Percentiles rank a stretch among this genome's conserved stretches.
Evolutionary conservation across 306 rosid species (phyloP).

Genomic region (Lablab purpureus): DNA sequence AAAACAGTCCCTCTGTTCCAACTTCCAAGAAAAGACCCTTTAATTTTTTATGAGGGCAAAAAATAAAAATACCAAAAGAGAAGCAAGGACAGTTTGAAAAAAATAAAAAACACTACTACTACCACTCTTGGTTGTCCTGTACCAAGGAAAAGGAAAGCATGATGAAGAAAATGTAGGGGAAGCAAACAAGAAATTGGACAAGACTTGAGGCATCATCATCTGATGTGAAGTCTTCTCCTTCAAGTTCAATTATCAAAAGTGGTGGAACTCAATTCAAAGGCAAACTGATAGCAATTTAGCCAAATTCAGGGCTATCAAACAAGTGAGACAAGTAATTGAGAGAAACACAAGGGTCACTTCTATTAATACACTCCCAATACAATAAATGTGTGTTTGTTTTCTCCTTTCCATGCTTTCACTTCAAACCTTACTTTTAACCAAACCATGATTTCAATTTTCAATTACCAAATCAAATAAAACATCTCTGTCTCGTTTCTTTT

Average conservation of each 20-base stretch:
- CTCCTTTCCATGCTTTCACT: neutral
- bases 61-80: neutral
- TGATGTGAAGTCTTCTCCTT: constrained; percentile 44
- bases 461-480: neutral
- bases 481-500: neutral
- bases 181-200: constrained; percentile 49
- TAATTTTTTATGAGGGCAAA: neutral
- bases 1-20: constrained; percentile 47
- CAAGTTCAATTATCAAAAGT: constrained; percentile 42
- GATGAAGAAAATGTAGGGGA: constrained; percentile 15
- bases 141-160: constrained; percentile 34
- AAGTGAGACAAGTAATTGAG: constrained; percentile 17
- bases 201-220: constrained; percentile 41
- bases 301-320: constrained; percentile 33
- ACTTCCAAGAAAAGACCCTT: constrained; percentile 42
- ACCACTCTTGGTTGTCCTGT: neutral
- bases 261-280: constrained; percentile 51
- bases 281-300: constrained; percentile 40
- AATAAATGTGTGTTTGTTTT: constrained; percentile 33
- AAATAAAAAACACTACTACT: neutral
- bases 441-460: neutral
- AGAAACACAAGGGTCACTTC: constrained; percentile 29
- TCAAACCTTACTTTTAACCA: constrained; percentile 26
- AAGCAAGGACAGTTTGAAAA: neutral
- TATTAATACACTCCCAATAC: constrained; percentile 12